Conservation (phyloP, 2,329 filamentous ascomycete genomes). For the Ploettnerulaceae sp. region DNA sequence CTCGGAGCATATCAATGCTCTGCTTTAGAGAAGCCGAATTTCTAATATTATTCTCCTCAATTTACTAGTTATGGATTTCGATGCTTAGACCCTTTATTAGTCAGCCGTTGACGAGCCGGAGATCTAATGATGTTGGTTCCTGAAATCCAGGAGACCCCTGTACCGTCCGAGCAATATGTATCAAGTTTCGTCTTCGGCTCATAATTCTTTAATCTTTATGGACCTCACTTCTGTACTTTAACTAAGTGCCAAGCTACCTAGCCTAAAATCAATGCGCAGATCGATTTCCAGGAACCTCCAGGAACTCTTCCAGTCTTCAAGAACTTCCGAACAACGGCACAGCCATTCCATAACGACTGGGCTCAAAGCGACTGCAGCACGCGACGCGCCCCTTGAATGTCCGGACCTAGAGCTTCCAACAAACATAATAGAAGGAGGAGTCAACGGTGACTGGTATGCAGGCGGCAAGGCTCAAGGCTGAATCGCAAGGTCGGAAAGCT, state of each 20-base stretch:
- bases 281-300: slow-evolving; percentile 3
- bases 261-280: slow-evolving; percentile 16
- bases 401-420: slow-evolving; percentile 24
- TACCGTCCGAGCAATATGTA: slow-evolving; percentile 17
- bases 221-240: slow-evolving; percentile 9
- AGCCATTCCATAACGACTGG: background rate
- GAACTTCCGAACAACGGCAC: slow-evolving; percentile 1
- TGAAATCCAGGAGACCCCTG: slow-evolving; percentile 14
- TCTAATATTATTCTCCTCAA: too few relatives aligned
- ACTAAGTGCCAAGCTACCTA: slow-evolving; percentile 13
- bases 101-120: background rate
- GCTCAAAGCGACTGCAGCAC: too few relatives aligned
- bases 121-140: slow-evolving; percentile 11
- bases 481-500: slow-evolving; percentile 56
- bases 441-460: slow-evolving; percentile 36
- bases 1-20: too few relatives aligned
- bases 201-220: slow-evolving; percentile 12
- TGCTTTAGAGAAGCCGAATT: too few relatives aligned
- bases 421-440: slow-evolving; percentile 31
- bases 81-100: slow-evolving; percentile 3
- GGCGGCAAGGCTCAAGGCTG: slow-evolving; percentile 52
- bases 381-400: slow-evolving; percentile 30
- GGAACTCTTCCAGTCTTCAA: background rate
- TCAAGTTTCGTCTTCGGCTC: slow-evolving; percentile 12
- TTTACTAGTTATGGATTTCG: too few relatives aligned